Base-by-base conservation (phyloP, 225 moss, liverwort and hornwort species). In the Ulota crispa region DNA sequence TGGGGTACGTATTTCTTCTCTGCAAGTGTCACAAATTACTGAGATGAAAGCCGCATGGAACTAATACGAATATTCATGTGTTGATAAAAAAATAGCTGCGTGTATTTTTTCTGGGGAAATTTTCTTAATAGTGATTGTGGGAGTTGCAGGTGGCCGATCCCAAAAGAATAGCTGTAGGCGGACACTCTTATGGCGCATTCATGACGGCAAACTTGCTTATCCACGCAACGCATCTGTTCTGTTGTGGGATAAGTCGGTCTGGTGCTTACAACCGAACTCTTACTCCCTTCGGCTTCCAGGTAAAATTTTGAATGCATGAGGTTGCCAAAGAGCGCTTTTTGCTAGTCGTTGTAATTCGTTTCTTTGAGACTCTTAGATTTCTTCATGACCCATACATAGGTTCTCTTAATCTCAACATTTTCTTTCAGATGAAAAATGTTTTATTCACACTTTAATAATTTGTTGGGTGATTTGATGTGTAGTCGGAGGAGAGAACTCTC, bases 241-340 rank as follows among this genome's bases (percentile, higher is more conserved):
- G 94, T 84, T 99, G 96, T 82, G 96, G 96, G 24, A 93, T 99
- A 63, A 94, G 96, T 83, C 89, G 96, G 65, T 94, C 96, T 79
- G 99, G 99, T 73, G 96, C 99, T 70, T 99, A 96, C 79, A 99
- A 99, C 73, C 90, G 99, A 83, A 99, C 96, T 24, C 89, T 96
- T 57, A 99, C 99, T 75, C 99, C 99, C 15, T 99, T 99, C 39
- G 99, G 96, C 73, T 99, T 99, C 85, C 96, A 99, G 96, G 98
- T 99, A 64, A 34, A 32, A 27, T 37, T 83, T n/a, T 23, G 24
- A 31, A 26, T 53, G 18, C 20, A 2, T 47, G 67, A 20, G 62
- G 4, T 80, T 26, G 12, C 36, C 34, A 41, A 47, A 26, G 15
- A 20, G 6, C 12, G 5, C 15, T 36, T 55, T 45, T 19, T 12